Conservation (phyloP, 768 basidiomycete genomes). For the Ramaria sp. region DNA sequence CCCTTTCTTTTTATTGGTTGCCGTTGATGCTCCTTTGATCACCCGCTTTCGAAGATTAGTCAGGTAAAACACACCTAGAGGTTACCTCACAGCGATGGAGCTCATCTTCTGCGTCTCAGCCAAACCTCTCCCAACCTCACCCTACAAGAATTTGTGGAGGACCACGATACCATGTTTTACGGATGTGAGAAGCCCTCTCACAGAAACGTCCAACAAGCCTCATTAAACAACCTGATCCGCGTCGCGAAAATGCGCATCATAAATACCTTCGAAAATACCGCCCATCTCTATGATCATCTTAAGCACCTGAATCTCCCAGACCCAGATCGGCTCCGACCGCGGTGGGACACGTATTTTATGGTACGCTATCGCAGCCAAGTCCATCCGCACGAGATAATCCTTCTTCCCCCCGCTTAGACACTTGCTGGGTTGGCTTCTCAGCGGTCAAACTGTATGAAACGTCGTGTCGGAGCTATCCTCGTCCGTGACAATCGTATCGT, state of each 20-base stretch:
- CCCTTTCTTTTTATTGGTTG: slow-evolving; percentile 83
- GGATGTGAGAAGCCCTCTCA: slow-evolving; percentile 24
- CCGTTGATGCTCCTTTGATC: slow-evolving; percentile 56
- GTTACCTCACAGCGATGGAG: background rate
- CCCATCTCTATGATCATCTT: slow-evolving; percentile 50
- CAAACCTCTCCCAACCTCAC: slow-evolving; percentile 3
- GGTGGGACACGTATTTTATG: slow-evolving; percentile 98
- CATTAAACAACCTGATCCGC: slow-evolving; percentile 24
- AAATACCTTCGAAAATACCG: slow-evolving; percentile 49
- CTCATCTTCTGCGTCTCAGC: background rate
- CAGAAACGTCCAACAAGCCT: background rate
- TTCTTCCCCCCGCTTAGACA: slow-evolving; percentile 38
- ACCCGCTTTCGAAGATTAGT: slow-evolving; percentile 25
- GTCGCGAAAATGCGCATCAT: slow-evolving; percentile 48
- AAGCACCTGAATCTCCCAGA: slow-evolving; percentile 60
- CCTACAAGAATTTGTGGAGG: slow-evolving; percentile 63
- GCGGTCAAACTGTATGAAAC: slow-evolving; percentile 94
- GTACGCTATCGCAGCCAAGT: slow-evolving; percentile 25
- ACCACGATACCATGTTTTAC: slow-evolving; percentile 61
- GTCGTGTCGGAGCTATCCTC: slow-evolving; percentile 88
- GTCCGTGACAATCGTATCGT: slow-evolving; percentile 50
- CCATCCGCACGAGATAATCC: background rate
- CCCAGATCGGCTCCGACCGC: slow-evolving; percentile 67
- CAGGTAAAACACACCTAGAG: slow-evolving; percentile 22
- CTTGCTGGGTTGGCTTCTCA: slow-evolving; percentile 83